Conservation (phyloP, 2,329 filamentous ascomycete genomes). For the Gaeumannomyces sp. region DNA sequence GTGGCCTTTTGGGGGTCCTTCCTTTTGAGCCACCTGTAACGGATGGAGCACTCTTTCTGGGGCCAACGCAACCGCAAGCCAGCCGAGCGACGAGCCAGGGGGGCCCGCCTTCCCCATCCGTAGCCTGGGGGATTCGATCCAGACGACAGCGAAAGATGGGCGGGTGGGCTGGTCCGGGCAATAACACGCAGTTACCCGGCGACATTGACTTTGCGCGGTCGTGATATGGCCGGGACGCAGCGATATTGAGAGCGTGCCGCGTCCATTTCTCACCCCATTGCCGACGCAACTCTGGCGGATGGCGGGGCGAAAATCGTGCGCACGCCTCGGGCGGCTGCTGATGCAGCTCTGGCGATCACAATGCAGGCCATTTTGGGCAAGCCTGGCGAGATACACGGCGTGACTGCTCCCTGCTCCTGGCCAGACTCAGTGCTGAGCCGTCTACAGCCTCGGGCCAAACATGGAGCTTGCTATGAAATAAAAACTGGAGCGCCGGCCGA, state of each 20-base stretch:
- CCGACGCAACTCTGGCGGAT: not conserved
- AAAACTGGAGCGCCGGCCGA: not conserved
- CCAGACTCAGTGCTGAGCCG: not conserved
- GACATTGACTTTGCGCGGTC: not conserved
- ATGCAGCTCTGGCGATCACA: not conserved
- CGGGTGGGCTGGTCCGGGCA: not conserved
- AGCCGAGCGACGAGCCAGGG: no score
- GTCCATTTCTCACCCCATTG: not conserved
- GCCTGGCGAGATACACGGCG: not conserved
- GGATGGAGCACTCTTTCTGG: not conserved
- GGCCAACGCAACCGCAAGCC: not conserved
- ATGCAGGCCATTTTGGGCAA: not conserved
- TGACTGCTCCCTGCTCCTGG: not conserved
- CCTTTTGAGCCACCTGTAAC: not conserved
- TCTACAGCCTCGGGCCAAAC: no score
- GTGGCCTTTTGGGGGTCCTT: not conserved
- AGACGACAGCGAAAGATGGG: not conserved
- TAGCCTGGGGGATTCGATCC: no score
- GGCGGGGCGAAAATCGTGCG: not conserved
- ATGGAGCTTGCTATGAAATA: not conserved
- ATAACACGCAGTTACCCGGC: not conserved
- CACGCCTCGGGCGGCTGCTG: not conserved
- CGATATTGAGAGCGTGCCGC: no score
- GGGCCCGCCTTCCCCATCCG: no score
- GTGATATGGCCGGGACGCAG: no score